Percentiles rank a stretch among this genome's conserved stretches.
Evolutionary conservation across 2,329 filamentous ascomycete genomes (phyloP).

Genomic region (Akanthomyces lecanii): DNA sequence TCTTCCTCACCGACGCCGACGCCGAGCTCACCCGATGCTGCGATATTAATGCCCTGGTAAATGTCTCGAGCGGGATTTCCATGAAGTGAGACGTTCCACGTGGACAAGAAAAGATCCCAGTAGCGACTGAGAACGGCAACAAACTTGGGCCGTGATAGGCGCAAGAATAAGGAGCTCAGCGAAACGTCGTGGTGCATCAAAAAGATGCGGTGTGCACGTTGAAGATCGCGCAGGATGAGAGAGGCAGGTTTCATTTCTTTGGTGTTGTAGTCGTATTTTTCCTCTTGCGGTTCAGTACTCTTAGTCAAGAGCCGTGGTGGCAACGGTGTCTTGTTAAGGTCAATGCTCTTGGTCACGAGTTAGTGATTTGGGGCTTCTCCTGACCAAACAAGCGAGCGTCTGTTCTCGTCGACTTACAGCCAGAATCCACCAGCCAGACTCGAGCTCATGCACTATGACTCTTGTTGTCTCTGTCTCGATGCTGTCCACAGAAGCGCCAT

Average conservation of each 20-base stretch:
- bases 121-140: slow-evolving; percentile 69
- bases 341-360: slow-evolving; percentile 46
- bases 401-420: slow-evolving; percentile 57
- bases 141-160: slow-evolving; percentile 63
- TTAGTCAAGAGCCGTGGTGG: slow-evolving; percentile 49
- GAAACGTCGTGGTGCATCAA: slow-evolving; percentile 80
- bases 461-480: slow-evolving; percentile 89
- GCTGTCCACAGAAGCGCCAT: slow-evolving; percentile 69
- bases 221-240: slow-evolving; percentile 73
- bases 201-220: slow-evolving; percentile 79
- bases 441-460: slow-evolving; percentile 80
- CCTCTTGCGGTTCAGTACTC: slow-evolving; percentile 36
- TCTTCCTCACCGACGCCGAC: slow-evolving; percentile 95
- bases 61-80: slow-evolving; percentile 80
- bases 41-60: slow-evolving; percentile 80
- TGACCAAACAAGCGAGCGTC: not conserved
- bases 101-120: slow-evolving; percentile 67
- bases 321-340: slow-evolving; percentile 68
- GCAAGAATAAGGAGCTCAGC: slow-evolving; percentile 64
- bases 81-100: slow-evolving; percentile 87
- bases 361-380: not conserved
- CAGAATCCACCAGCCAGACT: slow-evolving; percentile 91
- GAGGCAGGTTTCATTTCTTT: slow-evolving; percentile 82
- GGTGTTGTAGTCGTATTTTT: slow-evolving; percentile 73
- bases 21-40: slow-evolving; percentile 85